Percentiles rank a stretch among this genome's conserved stretches.
Evolutionary conservation across 257 asterid species (phyloP).

Genomic region (Paulownia fortunei): DNA sequence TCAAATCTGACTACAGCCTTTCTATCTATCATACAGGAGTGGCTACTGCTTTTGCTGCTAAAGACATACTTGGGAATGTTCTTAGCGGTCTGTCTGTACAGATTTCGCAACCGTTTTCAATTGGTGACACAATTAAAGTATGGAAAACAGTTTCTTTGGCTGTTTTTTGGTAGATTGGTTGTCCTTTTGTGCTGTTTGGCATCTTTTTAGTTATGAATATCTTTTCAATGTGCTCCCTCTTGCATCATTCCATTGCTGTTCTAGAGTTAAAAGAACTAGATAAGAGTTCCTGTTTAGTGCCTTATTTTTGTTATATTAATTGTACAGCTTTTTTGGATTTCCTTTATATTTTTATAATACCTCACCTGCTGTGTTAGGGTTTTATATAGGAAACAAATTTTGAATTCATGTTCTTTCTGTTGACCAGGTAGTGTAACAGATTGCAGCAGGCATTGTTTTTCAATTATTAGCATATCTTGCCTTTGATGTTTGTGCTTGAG

Average conservation of each 20-base stretch:
- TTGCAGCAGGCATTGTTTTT: conserved; percentile 1
- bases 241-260: not conserved
- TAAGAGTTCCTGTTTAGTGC: not conserved
- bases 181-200: conserved; percentile 3
- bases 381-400: not conserved
- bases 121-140: conserved; percentile 93
- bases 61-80: conserved; percentile 88
- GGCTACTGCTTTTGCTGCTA: conserved; percentile 98
- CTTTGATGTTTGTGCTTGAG: not conserved
- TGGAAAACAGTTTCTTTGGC: conserved; percentile 25
- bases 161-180: conserved; percentile 10
- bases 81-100: conserved; percentile 88
- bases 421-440: not conserved
- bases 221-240: not conserved
- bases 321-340: too few species aligned
- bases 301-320: not conserved
- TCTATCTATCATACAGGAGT: conserved; percentile 66
- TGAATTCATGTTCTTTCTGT: not conserved
- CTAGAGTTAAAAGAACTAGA: conserved; percentile 19
- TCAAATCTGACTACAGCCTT: conserved; percentile 25
- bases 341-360: not conserved
- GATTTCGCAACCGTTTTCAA: conserved; percentile 75
- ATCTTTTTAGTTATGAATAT: conserved; percentile 12
- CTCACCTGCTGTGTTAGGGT: not conserved
- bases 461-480: conserved; percentile 1